Evolutionary conservation across 1,284 basidiomycete species (phyloP).

Genomic region (Tilletia walkeri): DNA sequence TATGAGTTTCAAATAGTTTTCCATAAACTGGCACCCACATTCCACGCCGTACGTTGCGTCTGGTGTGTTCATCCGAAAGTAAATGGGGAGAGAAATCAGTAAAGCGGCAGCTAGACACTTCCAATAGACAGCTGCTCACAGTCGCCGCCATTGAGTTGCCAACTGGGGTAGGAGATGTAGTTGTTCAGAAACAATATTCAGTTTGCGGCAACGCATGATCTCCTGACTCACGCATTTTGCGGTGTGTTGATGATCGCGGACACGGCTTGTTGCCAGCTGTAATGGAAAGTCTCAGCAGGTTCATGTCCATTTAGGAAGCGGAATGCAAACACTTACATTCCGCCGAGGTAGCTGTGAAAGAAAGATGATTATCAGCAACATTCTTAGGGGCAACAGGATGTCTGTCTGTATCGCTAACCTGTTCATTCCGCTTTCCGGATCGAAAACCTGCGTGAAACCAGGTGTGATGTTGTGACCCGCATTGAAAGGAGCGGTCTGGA

Average conservation of each 20-base stretch:
- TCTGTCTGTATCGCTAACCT: background rate
- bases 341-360: background rate
- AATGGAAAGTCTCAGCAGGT: background rate
- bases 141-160: background rate
- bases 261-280: background rate
- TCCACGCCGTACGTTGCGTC: background rate
- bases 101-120: no score
- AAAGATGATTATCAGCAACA: background rate
- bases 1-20: no score
- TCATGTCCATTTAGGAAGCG: background rate
- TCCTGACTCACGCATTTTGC: background rate
- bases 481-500: no score
- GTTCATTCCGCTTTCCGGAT: background rate
- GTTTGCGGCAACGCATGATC: background rate
- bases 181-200: no score
- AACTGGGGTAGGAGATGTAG: background rate
- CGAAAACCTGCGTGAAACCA: background rate
- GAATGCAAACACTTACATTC: background rate
- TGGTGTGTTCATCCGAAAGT: background rate
- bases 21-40: background rate
- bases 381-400: background rate
- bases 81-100: no score
- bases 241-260: background rate
- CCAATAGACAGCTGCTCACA: background rate
- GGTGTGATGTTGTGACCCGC: background rate